A percentile compares a stretch with the other conserved stretches of the same genome.
These are phyloP conservation scores for Gossypium bickii DNA, from an alignment of 345 rosid species.

Conservation along the genomic window DNA sequence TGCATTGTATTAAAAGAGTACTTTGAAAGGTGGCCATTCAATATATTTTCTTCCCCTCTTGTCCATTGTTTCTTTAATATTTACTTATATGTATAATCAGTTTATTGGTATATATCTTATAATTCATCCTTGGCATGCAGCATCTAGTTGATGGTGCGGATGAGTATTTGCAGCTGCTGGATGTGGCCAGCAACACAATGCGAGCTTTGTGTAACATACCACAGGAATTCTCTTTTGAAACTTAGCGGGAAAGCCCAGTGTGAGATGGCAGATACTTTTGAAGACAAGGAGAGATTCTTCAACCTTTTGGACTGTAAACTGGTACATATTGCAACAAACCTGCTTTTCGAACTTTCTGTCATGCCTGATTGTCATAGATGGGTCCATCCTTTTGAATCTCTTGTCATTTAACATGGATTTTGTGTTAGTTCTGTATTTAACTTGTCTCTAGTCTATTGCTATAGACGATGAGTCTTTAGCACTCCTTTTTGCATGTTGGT, in stretches of 20 bases:
- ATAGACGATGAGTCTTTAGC: neutral
- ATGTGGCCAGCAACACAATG: slow-evolving; percentile 55
- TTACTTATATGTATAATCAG: neutral
- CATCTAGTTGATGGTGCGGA: slow-evolving; percentile 89
- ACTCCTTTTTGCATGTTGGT: neutral
- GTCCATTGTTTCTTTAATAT: neutral
- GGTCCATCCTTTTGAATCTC: neutral
- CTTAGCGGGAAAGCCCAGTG: neutral
- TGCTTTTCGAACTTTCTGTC: neutral
- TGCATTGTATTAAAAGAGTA: neutral
- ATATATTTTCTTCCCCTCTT: neutral
- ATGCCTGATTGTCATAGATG: neutral
- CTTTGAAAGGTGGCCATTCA: neutral
- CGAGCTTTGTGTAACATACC: slow-evolving; percentile 73
- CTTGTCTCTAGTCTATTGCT: neutral
- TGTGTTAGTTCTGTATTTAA: neutral
- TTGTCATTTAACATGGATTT: neutral
- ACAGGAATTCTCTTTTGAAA: slow-evolving; percentile 41
- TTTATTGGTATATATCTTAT: neutral
- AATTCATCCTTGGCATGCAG: slow-evolving; percentile 38
- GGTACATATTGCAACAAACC: neutral
- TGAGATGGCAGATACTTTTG: neutral
- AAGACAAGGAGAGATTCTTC: neutral
- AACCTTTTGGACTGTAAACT: neutral
- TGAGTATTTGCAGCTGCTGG: slow-evolving; percentile 92